Evolutionary conservation across 345 rosid genomes (phyloP).

Genomic region (Eucalyptus cloeziana): DNA sequence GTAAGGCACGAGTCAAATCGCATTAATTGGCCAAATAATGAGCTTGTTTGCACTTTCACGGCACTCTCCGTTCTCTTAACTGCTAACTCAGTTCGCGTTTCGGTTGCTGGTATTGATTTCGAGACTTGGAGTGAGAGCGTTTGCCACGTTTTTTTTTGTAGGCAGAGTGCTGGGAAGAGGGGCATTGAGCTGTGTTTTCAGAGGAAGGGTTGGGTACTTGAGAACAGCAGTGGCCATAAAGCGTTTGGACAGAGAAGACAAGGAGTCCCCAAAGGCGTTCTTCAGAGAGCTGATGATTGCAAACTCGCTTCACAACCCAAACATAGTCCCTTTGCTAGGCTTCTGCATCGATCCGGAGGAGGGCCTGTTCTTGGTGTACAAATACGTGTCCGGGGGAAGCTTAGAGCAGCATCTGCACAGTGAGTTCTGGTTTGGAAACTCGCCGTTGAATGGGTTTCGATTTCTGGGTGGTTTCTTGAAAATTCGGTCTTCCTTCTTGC

Average conservation of each 20-base stretch:
- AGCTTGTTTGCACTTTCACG: background rate
- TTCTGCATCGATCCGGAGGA: slow-evolving; percentile 85
- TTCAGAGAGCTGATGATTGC: slow-evolving; percentile 97
- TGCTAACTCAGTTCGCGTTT: background rate
- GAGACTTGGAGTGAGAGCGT: background rate
- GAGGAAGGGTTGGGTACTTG: slow-evolving; percentile 75
- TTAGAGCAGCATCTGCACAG: slow-evolving; percentile 84
- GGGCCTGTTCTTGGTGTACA: slow-evolving; percentile 87
- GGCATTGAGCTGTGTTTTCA: slow-evolving; percentile 83
- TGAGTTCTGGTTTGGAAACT: background rate
- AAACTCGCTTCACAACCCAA: slow-evolving; percentile 59
- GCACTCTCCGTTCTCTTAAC: background rate
- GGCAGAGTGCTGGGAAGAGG: slow-evolving; percentile 96
- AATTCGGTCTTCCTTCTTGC: background rate
- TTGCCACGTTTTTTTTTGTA: slow-evolving; percentile 2
- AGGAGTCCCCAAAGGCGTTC: slow-evolving; percentile 82
- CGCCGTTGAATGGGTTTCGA: background rate
- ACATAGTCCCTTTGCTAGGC: slow-evolving; percentile 79
- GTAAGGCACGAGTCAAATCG: background rate
- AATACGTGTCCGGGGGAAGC: slow-evolving; percentile 87
- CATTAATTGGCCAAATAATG: background rate
- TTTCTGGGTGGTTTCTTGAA: background rate
- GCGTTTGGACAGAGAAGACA: slow-evolving; percentile 76
- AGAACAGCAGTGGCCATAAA: slow-evolving; percentile 68
- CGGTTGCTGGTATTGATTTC: background rate